phyloP scores from a whole-genome alignment of 2,329 filamentous ascomycete species.

The Ophiocordyceps polyrhachis-furcata region DNA sequence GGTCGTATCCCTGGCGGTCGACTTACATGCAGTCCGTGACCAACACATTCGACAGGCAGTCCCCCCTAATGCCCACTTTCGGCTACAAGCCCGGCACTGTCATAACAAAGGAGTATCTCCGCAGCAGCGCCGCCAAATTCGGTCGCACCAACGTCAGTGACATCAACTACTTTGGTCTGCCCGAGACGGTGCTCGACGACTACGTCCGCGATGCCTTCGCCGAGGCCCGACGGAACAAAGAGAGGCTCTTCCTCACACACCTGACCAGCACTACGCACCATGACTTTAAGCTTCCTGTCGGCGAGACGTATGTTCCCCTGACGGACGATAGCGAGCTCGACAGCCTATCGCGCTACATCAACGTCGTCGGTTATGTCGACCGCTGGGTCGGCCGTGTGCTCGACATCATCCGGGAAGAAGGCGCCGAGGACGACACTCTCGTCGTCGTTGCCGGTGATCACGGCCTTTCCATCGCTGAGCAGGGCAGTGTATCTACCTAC shows the following conservation, averaged over 20 bases:
- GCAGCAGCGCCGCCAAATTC: constrained; percentile 10
- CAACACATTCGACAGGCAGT: constrained; percentile 14
- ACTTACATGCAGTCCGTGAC: constrained; percentile 15
- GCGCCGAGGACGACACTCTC: constrained; percentile 13
- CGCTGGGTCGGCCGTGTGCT: constrained; percentile 15
- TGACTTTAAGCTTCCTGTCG: constrained; percentile 12
- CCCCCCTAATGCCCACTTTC: constrained; percentile 11
- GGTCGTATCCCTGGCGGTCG: constrained; percentile 11
- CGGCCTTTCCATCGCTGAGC: constrained; percentile 14
- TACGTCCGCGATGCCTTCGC: constrained; percentile 14
- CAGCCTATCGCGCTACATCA: constrained; percentile 15
- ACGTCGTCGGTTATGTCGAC: constrained; percentile 14
- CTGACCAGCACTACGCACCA: constrained; percentile 17
- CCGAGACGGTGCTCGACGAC: constrained; percentile 12
- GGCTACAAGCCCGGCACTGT: constrained; percentile 11
- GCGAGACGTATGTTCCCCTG: constrained; percentile 10
- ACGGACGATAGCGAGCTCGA: constrained; percentile 8
- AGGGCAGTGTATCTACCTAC: constrained; percentile 13
- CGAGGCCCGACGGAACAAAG: constrained; percentile 11
- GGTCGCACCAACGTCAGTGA: constrained; percentile 10
- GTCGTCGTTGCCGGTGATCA: constrained; percentile 15
- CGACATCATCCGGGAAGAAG: constrained; percentile 11
- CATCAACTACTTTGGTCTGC: constrained; percentile 16
- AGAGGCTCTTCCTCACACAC: constrained; percentile 16
- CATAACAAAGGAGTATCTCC: constrained; percentile 12